Percentiles rank a stretch among this genome's conserved stretches.
phyloP scores from a whole-genome alignment of 2,329 filamentous ascomycete species.

The Penicillium brasilianum region DNA sequence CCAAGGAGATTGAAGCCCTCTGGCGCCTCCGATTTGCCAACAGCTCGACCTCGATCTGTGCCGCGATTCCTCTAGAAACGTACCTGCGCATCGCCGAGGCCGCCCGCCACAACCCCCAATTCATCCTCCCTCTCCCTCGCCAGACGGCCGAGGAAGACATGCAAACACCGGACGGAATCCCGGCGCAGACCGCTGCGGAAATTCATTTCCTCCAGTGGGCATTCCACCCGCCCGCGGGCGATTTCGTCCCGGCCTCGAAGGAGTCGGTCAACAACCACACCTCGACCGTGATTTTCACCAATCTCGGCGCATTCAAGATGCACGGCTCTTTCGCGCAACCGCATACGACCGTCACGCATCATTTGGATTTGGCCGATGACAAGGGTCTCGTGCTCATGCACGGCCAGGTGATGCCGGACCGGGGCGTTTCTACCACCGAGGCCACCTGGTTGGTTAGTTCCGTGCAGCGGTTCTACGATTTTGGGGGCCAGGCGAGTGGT shows the following conservation, averaged over 20 bases:
- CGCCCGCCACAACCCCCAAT: constrained; percentile 79
- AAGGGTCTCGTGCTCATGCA: constrained; percentile 86
- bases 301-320: constrained; percentile 89
- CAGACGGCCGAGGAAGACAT: constrained; percentile 30
- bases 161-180: constrained; percentile 35
- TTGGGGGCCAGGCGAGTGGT: constrained; percentile 61
- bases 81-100: constrained; percentile 73
- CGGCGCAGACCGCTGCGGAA: constrained; percentile 63
- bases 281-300: constrained; percentile 86
- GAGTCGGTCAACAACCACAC: constrained; percentile 60
- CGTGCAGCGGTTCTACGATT: constrained; percentile 86
- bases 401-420: constrained; percentile 75
- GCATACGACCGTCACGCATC: constrained; percentile 92
- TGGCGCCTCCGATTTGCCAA: constrained; percentile 88
- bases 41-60: constrained; percentile 78
- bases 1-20: constrained; percentile 81
- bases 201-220: constrained; percentile 98
- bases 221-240: constrained; percentile 69
- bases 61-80: constrained; percentile 74
- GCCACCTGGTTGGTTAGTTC: constrained; percentile 92
- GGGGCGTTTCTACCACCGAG: constrained; percentile 77
- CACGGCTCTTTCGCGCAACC: constrained; percentile 87
- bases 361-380: constrained; percentile 75
- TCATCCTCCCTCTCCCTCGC: constrained; percentile 81
- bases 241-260: constrained; percentile 27